These are phyloP conservation scores for Mycosarcoma mackinlayi DNA, from an alignment of 1,284 basidiomycete species.

Conservation along the genomic window DNA sequence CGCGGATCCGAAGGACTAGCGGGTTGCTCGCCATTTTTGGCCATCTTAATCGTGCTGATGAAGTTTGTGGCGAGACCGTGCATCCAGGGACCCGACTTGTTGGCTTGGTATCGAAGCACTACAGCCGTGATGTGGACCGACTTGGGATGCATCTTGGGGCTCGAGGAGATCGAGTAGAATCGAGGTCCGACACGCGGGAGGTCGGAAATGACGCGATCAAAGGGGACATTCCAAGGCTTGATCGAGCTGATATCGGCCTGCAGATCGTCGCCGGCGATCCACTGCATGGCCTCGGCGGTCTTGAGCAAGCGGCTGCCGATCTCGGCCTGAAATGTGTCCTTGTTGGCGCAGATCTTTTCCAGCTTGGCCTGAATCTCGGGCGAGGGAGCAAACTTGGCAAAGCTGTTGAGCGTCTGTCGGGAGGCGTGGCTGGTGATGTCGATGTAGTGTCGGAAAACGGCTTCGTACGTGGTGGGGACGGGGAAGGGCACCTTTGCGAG, in stretches of 20 bases:
- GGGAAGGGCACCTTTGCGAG: constrained; percentile 99
- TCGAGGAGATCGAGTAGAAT: constrained; percentile 98
- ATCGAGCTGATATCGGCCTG: constrained; percentile 74
- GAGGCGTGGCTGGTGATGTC: constrained; percentile 92
- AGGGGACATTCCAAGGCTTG: constrained; percentile 90
- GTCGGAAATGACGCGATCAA: constrained; percentile 93
- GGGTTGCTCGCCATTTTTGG: constrained; percentile 71
- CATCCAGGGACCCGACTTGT: constrained; percentile 42
- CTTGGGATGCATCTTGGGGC: constrained; percentile 87
- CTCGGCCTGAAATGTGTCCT: constrained; percentile 82
- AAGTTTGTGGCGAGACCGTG: constrained; percentile 66
- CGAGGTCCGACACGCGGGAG: constrained; percentile 93
- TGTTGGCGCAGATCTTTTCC: constrained; percentile 83
- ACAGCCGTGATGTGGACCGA: constrained; percentile 94
- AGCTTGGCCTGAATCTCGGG: constrained; percentile 80
- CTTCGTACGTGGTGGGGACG: constrained; percentile 91
- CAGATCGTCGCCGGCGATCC: constrained; percentile 81
- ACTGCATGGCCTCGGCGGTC: constrained; percentile 88
- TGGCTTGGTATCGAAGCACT: constrained; percentile 71
- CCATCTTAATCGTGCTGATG: constrained; percentile 73
- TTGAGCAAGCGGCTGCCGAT: constrained; percentile 86
- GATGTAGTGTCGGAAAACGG: constrained; percentile 95
- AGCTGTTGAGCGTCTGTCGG: constrained; percentile 87
- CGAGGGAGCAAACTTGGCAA: constrained; percentile 88
- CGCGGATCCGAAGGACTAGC: constrained; percentile 60